Evolutionary conservation across 495 filamentous ascomycete genomes (phyloP), one percentile per base, ranked within the genome.

Genomic region (Neurospora sp.): DNA sequence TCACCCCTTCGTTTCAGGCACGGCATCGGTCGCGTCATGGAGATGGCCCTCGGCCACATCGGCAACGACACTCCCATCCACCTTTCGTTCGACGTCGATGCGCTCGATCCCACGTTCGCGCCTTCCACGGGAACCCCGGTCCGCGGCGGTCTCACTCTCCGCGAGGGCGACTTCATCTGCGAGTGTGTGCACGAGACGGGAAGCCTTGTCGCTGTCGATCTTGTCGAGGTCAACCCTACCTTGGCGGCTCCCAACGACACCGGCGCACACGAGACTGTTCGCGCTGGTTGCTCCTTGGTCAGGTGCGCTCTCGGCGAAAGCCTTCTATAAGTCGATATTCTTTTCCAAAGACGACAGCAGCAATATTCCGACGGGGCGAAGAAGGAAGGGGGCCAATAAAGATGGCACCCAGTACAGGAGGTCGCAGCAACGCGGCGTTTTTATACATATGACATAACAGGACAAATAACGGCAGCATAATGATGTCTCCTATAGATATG

Each of bases 151-250:
- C 80, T 99, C 81, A 99, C 96, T 18, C 86, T 99, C 76, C 87
- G 96, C 53, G 96, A 99, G 84, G 96, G 96, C 59, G 96, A 98
- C 79, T 99, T 91, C 84, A 99, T 99, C 82, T 96, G 94, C 76
- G 96, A 99, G 83, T 93, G 91, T 76, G 93, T 99, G 40, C 94
- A 97, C 79, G 89, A 94, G 85, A 97, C 94, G 3, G 96, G 96
- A 35, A 94, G 90, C 78, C 81, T 98, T 72, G 86, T 98, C 8
- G 94, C 95, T 14, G 89, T 99, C 84, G 96, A 99, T 81, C 84
- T 99, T 79, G 96, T 91, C 73, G 96, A 99, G 83, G 96, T 99
- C 72, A 99, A 99, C 84, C 95, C 95, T 9, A 91, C 88, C 73
- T 83, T 97, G 74, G 94, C 92, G 75, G 83, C 84, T 18, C 86